phyloP scores from a whole-genome alignment of 2,329 filamentous ascomycete genomes.

The Chrysoporthe austroafricana region DNA sequence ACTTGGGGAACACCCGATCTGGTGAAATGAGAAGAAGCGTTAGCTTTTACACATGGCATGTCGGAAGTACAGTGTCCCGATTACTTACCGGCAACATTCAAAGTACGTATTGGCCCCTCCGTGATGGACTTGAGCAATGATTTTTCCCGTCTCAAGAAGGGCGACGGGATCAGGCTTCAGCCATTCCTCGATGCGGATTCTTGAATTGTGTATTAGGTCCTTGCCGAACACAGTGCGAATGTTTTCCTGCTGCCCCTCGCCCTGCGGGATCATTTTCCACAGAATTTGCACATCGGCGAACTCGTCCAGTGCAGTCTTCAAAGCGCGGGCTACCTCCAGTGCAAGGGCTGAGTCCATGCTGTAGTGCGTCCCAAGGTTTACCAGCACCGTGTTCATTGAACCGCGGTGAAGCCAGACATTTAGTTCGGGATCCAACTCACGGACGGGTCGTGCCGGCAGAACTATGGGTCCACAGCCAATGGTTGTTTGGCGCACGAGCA shows the following conservation, averaged over 20 bases:
- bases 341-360: slow-evolving; percentile 8
- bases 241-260: not conserved
- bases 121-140: slow-evolving; percentile 18
- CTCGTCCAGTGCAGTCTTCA: not conserved
- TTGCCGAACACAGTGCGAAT: slow-evolving; percentile 4
- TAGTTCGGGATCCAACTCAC: slow-evolving; percentile 8
- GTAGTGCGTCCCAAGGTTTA: slow-evolving; percentile 17
- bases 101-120: slow-evolving; percentile 20
- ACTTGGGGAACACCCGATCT: slow-evolving; percentile 10
- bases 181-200: slow-evolving; percentile 16
- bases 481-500: slow-evolving; percentile 11
- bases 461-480: slow-evolving; percentile 16
- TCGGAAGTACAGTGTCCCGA: not conserved
- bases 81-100: slow-evolving; percentile 15
- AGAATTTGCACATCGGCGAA: slow-evolving; percentile 11
- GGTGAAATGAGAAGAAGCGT: not conserved
- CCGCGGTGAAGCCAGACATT: slow-evolving; percentile 3
- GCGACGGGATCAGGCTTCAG: slow-evolving; percentile 17
- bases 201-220: not conserved
- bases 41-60: not conserved
- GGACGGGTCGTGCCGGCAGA: slow-evolving; percentile 9
- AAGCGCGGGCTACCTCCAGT: slow-evolving; percentile 11
- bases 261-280: slow-evolving; percentile 15
- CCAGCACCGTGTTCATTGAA: slow-evolving; percentile 9
- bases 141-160: slow-evolving; percentile 14